Evolutionary conservation across 192 early-diverging fungal species (phyloP).

Genomic region (Mortierella alpina): DNA sequence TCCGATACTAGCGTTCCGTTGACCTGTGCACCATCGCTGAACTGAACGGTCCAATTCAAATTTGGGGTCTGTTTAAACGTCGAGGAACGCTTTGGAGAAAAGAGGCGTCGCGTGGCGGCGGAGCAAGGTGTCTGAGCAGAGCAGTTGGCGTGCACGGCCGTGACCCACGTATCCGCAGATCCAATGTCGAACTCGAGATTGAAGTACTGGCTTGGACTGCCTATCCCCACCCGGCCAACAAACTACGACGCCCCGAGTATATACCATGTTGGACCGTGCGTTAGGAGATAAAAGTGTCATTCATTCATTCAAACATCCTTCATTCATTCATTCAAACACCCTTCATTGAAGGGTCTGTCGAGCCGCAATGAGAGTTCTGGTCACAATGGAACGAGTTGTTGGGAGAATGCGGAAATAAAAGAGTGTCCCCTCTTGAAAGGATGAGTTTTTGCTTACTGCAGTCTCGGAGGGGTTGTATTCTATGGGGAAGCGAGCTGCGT

Average conservation of each 20-base stretch:
- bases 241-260: slow-evolving; percentile 25
- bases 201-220: slow-evolving; percentile 71
- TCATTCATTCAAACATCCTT: not conserved
- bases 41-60: slow-evolving; percentile 32
- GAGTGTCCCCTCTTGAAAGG: not conserved
- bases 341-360: too few species aligned
- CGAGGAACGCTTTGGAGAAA: slow-evolving; percentile 7
- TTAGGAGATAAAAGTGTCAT: not conserved
- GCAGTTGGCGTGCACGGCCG: slow-evolving; percentile 18
- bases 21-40: slow-evolving; percentile 40
- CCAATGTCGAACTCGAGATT: slow-evolving; percentile 68
- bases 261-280: not conserved
- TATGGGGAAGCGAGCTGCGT: slow-evolving; percentile 2
- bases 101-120: slow-evolving; percentile 6
- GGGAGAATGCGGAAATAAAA: not conserved
- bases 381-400: not conserved
- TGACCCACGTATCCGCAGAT: slow-evolving; percentile 71
- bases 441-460: not conserved
- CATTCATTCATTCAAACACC: not conserved
- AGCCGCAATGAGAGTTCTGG: not conserved
- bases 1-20: slow-evolving; percentile 44
- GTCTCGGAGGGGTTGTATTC: slow-evolving; percentile 12
- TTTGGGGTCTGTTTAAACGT: slow-evolving; percentile 8
- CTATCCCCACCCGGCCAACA: slow-evolving; percentile 66
- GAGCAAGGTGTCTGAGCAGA: slow-evolving; percentile 8